phyloP scores from a whole-genome alignment of 257 asterid genomes.

The Plantago ovata region DNA sequence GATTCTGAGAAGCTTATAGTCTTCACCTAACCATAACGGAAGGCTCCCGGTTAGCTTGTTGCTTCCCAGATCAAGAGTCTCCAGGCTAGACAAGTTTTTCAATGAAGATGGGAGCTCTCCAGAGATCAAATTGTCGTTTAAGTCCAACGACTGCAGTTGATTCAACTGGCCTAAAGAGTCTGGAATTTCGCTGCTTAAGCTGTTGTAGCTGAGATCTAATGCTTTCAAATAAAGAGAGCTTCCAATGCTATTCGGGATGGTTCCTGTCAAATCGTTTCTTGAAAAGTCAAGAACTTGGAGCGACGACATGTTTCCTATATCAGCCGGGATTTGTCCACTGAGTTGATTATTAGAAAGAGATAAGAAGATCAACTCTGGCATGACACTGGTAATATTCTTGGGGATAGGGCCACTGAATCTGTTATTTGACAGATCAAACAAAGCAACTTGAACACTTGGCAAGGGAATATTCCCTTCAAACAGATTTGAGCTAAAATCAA shows the following conservation, averaged over 20 bases:
- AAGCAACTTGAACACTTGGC: constrained; percentile 33
- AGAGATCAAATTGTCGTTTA: constrained; percentile 37
- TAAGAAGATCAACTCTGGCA: constrained; percentile 41
- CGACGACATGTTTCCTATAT: constrained; percentile 35
- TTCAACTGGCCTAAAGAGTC: constrained; percentile 34
- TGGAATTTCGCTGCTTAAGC: constrained; percentile 39
- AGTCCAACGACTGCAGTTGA: constrained; percentile 39
- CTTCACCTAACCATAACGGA: constrained; percentile 37
- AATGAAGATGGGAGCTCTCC: constrained; percentile 38
- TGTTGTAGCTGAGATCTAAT: constrained; percentile 40
- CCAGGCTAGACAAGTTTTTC: constrained; percentile 37
- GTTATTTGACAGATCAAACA: constrained; percentile 50
- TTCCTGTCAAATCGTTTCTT: constrained; percentile 38
- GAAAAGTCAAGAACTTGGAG: constrained; percentile 43
- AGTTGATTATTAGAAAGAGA: constrained; percentile 42
- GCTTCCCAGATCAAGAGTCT: constrained; percentile 46
- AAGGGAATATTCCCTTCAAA: constrained; percentile 42
- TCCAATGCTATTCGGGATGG: constrained; percentile 40
- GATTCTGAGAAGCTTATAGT: constrained; percentile 35
- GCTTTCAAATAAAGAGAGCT: constrained; percentile 29
- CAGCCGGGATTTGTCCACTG: constrained; percentile 36
- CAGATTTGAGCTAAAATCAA: constrained; percentile 44
- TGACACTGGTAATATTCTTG: constrained; percentile 29
- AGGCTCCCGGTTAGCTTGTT: constrained; percentile 31
- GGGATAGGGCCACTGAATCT: constrained; percentile 42